Percentiles rank a stretch among this genome's conserved stretches.
Evolutionary conservation across 345 rosid genomes (phyloP).

Genomic region (Trapa incisa): DNA sequence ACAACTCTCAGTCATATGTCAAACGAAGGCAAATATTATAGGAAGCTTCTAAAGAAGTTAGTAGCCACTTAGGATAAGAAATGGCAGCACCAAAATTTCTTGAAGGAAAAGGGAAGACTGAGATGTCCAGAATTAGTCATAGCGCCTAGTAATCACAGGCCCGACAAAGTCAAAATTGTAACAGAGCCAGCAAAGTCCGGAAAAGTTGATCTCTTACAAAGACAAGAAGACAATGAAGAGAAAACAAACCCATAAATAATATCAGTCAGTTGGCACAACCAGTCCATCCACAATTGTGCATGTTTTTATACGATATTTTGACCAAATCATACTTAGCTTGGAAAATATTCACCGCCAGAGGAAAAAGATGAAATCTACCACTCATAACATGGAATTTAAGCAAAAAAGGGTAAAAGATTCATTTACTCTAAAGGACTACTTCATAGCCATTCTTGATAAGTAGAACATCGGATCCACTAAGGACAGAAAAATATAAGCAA

Average conservation of each 20-base stretch:
- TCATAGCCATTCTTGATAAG: not conserved
- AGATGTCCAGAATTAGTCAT: not conserved
- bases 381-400: not conserved
- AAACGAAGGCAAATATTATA: not conserved
- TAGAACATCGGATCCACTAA: not conserved
- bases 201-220: not conserved
- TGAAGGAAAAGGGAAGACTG: not conserved
- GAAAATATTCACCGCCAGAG: not conserved
- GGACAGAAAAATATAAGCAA: not conserved
- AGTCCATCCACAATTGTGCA: not conserved
- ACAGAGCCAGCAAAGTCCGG: no score
- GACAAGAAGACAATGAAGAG: not conserved
- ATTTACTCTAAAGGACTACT: not conserved
- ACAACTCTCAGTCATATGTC: not conserved
- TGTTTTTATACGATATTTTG: not conserved
- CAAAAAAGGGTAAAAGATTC: not conserved
- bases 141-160: not conserved
- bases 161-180: not conserved
- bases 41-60: not conserved
- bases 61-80: not conserved
- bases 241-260: constrained; percentile 2
- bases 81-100: not conserved
- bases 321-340: not conserved
- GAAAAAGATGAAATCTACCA: constrained; percentile 3
- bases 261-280: not conserved